Conservation (phyloP, 2,329 filamentous ascomycete species). For the Pestalotiopsis sp. region DNA sequence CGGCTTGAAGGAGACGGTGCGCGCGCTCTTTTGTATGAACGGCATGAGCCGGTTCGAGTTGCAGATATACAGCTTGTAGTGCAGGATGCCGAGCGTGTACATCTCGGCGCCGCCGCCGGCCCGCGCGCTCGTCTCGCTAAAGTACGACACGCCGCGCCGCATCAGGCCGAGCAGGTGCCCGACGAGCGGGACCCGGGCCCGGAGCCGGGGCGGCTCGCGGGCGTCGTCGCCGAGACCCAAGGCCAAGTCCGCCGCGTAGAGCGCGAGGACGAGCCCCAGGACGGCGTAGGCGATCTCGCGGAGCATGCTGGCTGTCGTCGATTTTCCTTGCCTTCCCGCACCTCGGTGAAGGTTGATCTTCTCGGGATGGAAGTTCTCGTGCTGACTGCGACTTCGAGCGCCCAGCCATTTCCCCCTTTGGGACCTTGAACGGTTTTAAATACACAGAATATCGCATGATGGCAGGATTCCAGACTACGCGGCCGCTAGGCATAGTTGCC, state of each 20-base stretch:
- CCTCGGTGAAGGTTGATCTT: neutral
- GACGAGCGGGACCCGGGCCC: constrained; percentile 4
- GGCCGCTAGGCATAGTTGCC: neutral
- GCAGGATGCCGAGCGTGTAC: constrained; percentile 7
- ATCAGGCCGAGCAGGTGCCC: constrained; percentile 9
- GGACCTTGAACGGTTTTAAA: too few relatives aligned
- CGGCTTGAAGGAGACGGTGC: constrained; percentile 9
- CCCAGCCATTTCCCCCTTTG: too few relatives aligned
- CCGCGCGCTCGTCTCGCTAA: neutral
- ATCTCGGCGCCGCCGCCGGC: constrained; percentile 3
- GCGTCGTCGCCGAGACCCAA: constrained; percentile 1
- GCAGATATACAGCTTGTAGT: constrained; percentile 12
- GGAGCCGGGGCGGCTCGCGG: constrained; percentile 7
- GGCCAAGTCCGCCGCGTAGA: constrained; percentile 1
- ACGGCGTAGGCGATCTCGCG: neutral
- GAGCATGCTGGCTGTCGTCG: neutral
- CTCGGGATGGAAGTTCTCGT: too few relatives aligned
- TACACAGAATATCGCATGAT: too few relatives aligned
- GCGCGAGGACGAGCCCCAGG: neutral
- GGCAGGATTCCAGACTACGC: neutral
- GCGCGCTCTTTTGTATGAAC: constrained; percentile 9
- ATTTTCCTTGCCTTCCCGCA: too few relatives aligned
- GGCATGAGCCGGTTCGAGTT: constrained; percentile 10
- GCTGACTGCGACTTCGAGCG: neutral
- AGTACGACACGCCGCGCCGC: neutral